Conservation (phyloP, 164 flowering plant species). For the Magnolia kwangsiensis region DNA sequence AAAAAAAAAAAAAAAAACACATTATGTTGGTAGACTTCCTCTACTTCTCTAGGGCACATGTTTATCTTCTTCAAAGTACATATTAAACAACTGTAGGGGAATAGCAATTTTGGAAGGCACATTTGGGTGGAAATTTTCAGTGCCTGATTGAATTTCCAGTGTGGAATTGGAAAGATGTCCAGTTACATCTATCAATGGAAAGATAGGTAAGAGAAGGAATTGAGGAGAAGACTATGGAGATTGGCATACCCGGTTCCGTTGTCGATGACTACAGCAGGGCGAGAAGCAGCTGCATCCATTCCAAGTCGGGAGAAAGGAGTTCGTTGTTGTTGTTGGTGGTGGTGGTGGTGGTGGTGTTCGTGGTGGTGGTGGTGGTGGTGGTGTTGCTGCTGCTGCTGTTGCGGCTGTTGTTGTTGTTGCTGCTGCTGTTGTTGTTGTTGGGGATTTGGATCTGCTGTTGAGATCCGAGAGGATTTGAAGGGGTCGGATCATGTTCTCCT, state of each 20-base stretch:
- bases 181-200: background rate
- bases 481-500: conserved; percentile 23
- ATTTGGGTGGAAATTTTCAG: too few relatives aligned
- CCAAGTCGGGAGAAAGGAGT: conserved; percentile 6
- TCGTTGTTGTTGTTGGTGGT: background rate
- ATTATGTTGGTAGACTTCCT: too few relatives aligned
- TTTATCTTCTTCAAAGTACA: too few relatives aligned
- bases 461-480: conserved; percentile 41
- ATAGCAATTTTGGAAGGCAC: too few relatives aligned
- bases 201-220: background rate
- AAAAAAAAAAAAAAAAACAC: too few relatives aligned
- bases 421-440: background rate
- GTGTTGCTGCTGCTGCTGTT: background rate
- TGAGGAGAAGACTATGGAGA: background rate
- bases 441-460: conserved; percentile 40
- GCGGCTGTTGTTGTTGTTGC: background rate
- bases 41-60: too few relatives aligned
- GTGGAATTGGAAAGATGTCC: background rate
- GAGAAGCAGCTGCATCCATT: conserved; percentile 80
- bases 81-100: too few relatives aligned
- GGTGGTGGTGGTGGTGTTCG: background rate
- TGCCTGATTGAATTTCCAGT: too few relatives aligned
- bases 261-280: conserved; percentile 97
- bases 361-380: background rate
- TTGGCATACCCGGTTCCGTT: conserved; percentile 83